Percentiles rank a stretch among this genome's conserved stretches.
Conservation (phyloP, 2,329 filamentous ascomycete species). For the Berkeleyomyces basicola region DNA sequence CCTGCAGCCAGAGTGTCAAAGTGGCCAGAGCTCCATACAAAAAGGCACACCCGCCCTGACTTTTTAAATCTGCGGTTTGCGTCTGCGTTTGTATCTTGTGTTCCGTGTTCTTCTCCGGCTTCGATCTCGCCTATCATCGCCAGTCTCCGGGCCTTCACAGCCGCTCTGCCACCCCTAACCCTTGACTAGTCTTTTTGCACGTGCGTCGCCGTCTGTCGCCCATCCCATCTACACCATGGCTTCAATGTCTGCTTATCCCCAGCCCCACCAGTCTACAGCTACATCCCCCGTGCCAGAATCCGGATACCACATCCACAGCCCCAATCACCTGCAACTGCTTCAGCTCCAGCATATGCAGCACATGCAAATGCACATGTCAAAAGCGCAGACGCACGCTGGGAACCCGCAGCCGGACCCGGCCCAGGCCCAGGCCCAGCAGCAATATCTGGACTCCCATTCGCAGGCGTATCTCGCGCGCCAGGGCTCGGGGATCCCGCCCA, state of each 20-base stretch:
- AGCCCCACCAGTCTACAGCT: slow-evolving; percentile 1
- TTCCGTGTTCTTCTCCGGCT: neutral
- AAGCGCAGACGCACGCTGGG: neutral
- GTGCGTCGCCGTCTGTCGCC: too few species aligned
- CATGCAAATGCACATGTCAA: neutral
- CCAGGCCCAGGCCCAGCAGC: neutral
- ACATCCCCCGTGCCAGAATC: neutral
- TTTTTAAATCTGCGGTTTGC: neutral
- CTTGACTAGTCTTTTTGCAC: too few species aligned
- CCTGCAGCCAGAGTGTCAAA: neutral
- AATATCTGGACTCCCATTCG: neutral
- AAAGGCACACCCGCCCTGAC: neutral
- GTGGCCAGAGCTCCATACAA: slow-evolving; percentile 8
- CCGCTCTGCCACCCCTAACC: too few species aligned
- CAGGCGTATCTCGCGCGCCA: neutral
- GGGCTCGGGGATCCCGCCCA: neutral
- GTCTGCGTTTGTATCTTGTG: neutral
- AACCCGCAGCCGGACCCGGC: neutral
- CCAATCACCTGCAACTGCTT: slow-evolving; percentile 1
- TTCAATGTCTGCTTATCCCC: slow-evolving; percentile 7
- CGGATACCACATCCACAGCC: neutral
- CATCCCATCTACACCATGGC: neutral
- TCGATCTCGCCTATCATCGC: too few species aligned
- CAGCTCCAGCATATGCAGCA: neutral
- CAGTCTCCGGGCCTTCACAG: too few species aligned